Evolutionary conservation across 257 asterid genomes (phyloP).

Genomic region (Nyctanthes arbortristis): DNA sequence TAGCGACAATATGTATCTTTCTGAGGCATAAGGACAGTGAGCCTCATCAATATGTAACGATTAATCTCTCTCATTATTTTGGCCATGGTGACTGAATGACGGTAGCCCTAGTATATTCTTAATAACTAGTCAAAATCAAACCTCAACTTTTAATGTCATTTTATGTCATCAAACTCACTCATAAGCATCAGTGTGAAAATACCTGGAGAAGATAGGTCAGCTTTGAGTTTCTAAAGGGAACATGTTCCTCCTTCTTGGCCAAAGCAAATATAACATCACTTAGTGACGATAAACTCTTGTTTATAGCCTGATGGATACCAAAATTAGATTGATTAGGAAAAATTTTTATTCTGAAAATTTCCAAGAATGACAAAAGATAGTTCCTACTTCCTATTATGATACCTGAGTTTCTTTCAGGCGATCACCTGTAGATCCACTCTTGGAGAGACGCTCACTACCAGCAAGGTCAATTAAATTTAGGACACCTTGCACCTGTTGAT

Average conservation of each 20-base stretch:
- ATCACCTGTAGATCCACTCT: conserved; percentile 92
- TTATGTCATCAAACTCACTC: background rate
- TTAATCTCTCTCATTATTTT: background rate
- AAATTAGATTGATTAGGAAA: background rate
- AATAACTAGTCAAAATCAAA: background rate
- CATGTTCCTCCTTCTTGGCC: conserved; percentile 94
- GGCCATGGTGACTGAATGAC: background rate
- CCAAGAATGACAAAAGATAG: background rate
- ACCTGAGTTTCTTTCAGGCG: conserved; percentile 98
- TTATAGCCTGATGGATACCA: conserved; percentile 68
- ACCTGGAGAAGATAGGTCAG: conserved; percentile 99
- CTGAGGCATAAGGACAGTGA: background rate
- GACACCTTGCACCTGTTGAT: conserved; percentile 93
- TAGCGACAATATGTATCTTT: background rate
- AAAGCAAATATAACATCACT: conserved; percentile 93
- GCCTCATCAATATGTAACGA: background rate
- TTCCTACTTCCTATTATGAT: conserved; percentile 9
- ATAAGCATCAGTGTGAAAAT: conserved; percentile 13
- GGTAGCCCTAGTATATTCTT: background rate
- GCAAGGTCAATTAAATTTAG: conserved; percentile 92
- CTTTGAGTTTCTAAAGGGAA: conserved; percentile 92
- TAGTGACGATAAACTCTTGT: conserved; percentile 83
- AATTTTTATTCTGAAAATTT: background rate
- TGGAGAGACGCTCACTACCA: conserved; percentile 97
- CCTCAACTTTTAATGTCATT: background rate